Evolutionary conservation across 78 protist genomes (phyloP).

Genomic region (Planoprotostelium fungivorum): DNA sequence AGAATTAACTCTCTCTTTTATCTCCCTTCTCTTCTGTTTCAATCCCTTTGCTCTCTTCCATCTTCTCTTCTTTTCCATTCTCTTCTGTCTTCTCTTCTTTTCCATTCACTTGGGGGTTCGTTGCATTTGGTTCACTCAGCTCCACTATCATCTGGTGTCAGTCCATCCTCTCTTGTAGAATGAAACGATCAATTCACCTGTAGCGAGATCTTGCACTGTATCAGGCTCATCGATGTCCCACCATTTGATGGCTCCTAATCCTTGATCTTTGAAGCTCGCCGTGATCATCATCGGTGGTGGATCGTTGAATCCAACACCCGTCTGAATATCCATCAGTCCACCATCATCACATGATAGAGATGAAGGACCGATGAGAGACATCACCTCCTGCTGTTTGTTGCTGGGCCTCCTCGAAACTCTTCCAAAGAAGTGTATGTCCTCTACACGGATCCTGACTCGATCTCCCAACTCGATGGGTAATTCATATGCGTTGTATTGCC

Average conservation of each 20-base stretch:
- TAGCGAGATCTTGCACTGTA: too few relatives aligned
- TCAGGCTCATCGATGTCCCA: not conserved
- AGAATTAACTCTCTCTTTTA: too few relatives aligned
- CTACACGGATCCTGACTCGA: not conserved
- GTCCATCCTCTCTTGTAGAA: too few relatives aligned
- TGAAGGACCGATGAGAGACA: not conserved
- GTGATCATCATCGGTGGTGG: not conserved
- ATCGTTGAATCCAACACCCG: not conserved
- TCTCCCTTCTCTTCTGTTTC: too few relatives aligned
- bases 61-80: too few relatives aligned
- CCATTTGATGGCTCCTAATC: not conserved
- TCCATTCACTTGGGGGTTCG: too few relatives aligned
- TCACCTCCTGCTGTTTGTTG: not conserved
- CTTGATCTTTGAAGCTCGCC: not conserved
- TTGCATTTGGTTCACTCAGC: too few relatives aligned
- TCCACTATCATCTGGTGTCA: too few relatives aligned
- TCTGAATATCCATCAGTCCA: not conserved
- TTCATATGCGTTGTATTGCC: not conserved
- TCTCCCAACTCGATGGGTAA: not conserved
- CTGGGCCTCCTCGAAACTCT: not conserved
- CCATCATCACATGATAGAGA: not conserved
- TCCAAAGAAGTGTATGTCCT: not conserved
- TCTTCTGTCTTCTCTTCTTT: too few relatives aligned
- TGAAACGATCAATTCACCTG: too few relatives aligned
- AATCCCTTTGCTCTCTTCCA: too few relatives aligned